Base-by-base conservation (phyloP, 805 yeast genomes). In the Scheffersomyces stipitis region DNA sequence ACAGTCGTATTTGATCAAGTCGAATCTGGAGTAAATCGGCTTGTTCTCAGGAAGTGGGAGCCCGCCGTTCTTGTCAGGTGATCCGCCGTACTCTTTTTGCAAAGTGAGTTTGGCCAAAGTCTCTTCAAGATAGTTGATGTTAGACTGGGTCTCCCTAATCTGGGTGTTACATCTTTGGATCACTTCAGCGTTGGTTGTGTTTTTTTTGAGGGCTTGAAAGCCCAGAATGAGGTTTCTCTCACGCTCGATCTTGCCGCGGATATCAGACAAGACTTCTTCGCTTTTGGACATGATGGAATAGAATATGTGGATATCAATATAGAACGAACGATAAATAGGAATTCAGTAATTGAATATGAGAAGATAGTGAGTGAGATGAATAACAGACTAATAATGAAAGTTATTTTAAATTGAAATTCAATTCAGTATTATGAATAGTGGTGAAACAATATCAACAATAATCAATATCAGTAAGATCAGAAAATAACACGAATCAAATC, bases 101-200 rank as follows among this genome's bases (percentile, higher is more conserved):
- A 76, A 38, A 27, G 71, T 64, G 36, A 88, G 66, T 49, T 83
- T 84, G 36, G 74, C 71, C 48, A 93, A 69, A 5, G 89, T 80
- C 40, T 85, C 86, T 56, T 84, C 85, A 44, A 93, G 75, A 54
- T 91, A 93, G 48, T 87, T 90, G 47, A 93, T 85, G 60, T 91
- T 93, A 47, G 87, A 81, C 54, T 86, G 87, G 3, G 97, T 90
- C 53, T 93, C 99, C 45, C 91, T 72, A 49, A 93, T 89, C 52
- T 83, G 87, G 18, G 88, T 80, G 63, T 88, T 90, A 69, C 97
- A 90, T 56, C 85, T 81, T 59, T 87, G 95, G 48, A 90, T 88
- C 31, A 91, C 96, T 48, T 77, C 79, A 26, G 83, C 71, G 62
- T 93, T 93, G 43, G 73, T 64, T 9, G 98, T 86, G 46, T 80